These are phyloP conservation scores for Lotus japonicus DNA, from an alignment of 306 rosid genomes.

Conservation along the genomic window DNA sequence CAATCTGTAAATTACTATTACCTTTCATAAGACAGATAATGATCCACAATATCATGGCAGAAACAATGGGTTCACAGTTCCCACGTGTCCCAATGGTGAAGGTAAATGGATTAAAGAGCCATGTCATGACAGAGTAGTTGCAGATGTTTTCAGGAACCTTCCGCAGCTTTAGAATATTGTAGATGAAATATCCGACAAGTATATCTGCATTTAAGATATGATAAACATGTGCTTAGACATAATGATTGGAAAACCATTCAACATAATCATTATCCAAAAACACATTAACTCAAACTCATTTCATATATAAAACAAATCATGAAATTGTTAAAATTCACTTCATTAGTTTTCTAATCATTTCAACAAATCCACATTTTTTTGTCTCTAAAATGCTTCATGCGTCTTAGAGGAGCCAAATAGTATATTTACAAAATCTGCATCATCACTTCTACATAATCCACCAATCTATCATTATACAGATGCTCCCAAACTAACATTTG, in stretches of 20 bases:
- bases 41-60: conserved; percentile 81
- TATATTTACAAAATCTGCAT: neutral
- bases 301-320: neutral
- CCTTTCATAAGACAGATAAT: conserved; percentile 85
- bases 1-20: conserved; percentile 9
- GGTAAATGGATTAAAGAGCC: conserved; percentile 91
- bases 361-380: neutral
- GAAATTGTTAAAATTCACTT: neutral
- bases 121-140: conserved; percentile 53
- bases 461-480: neutral
- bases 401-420: neutral
- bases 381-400: neutral
- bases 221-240: conserved; percentile 5
- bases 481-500: neutral
- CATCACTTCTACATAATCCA: neutral
- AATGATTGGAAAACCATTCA: neutral
- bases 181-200: conserved; percentile 78
- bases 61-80: conserved; percentile 92
- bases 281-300: neutral
- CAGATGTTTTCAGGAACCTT: conserved; percentile 67
- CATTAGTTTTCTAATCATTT: neutral
- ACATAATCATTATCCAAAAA: neutral
- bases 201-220: conserved; percentile 50
- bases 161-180: conserved; percentile 62
- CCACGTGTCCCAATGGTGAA: conserved; percentile 93